Conservation (phyloP, 768 basidiomycete genomes). For the Kwoniella newhampshirensis region DNA sequence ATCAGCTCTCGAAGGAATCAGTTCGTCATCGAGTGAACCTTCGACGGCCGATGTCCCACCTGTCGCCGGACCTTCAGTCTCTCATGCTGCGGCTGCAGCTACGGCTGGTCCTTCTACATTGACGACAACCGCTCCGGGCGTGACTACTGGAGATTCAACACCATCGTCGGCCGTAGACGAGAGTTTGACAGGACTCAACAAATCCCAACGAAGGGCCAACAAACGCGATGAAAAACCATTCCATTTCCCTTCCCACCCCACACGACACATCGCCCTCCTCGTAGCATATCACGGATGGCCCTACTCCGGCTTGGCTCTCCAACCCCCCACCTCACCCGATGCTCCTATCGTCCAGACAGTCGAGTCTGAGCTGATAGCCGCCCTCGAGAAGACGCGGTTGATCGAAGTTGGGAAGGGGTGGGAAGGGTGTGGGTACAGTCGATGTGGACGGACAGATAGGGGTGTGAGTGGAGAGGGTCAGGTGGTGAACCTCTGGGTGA, state of each 20-base stretch:
- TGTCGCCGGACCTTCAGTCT: no score
- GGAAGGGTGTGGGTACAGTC: slow-evolving; percentile 85
- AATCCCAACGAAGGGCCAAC: slow-evolving; percentile 3
- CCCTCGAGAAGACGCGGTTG: slow-evolving; percentile 72
- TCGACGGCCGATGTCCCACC: background rate
- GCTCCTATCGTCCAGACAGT: slow-evolving; percentile 68
- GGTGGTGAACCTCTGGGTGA: slow-evolving; percentile 85
- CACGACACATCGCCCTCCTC: slow-evolving; percentile 87
- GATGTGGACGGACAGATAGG: slow-evolving; percentile 90
- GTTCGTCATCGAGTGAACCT: slow-evolving; percentile 23
- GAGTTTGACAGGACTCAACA: slow-evolving; percentile 3
- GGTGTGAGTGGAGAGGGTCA: slow-evolving; percentile 94
- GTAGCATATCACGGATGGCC: slow-evolving; percentile 91
- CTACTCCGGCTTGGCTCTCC: slow-evolving; percentile 85
- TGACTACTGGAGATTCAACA: background rate
- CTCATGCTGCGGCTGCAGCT: no score
- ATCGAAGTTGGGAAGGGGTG: slow-evolving; percentile 71
- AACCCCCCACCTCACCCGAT: slow-evolving; percentile 51
- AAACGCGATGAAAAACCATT: slow-evolving; percentile 57
- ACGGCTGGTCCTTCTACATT: no score
- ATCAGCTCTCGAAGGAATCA: slow-evolving; percentile 61
- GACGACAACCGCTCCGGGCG: no score
- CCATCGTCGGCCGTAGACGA: slow-evolving; percentile 13
- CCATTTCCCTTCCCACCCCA: slow-evolving; percentile 67
- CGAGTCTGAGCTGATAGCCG: slow-evolving; percentile 78